Evolutionary conservation across 1,284 basidiomycete species (phyloP).

Genomic region (Tranzscheliella williamsii): DNA sequence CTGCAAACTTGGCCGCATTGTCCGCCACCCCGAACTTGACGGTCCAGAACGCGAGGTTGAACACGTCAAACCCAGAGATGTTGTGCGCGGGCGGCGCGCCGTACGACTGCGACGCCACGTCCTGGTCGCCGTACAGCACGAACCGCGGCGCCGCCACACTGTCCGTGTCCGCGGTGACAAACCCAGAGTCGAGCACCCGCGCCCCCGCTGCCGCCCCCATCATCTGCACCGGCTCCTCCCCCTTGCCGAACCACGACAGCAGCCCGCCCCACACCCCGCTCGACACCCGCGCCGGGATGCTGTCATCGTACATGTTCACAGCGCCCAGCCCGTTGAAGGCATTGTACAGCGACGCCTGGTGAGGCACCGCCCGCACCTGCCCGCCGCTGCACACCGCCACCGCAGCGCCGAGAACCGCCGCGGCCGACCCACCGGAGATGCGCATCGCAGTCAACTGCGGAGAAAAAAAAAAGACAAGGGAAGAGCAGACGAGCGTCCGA

Average conservation of each 20-base stretch:
- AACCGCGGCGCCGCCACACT: constrained; percentile 25
- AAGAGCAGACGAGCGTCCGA: no score
- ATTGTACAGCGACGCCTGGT: constrained; percentile 32
- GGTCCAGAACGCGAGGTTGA: constrained; percentile 65
- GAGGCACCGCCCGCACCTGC: constrained; percentile 25
- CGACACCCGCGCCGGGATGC: constrained; percentile 26
- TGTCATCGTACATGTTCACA: constrained; percentile 35
- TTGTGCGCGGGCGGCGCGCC: constrained; percentile 31
- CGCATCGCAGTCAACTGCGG: no score
- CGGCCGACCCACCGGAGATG: no score
- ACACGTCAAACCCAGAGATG: constrained; percentile 60
- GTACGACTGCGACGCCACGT: constrained; percentile 22
- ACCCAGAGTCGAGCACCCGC: constrained; percentile 25
- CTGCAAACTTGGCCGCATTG: constrained; percentile 47
- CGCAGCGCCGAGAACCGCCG: no score
- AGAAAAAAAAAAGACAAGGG: no score
- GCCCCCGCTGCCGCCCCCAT: constrained; percentile 22
- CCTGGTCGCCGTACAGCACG: constrained; percentile 36
- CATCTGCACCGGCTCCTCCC: constrained; percentile 11
- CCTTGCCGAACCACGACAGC: constrained; percentile 18
- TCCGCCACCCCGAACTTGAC: constrained; percentile 57
- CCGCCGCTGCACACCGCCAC: no score
- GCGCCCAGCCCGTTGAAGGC: constrained; percentile 26
- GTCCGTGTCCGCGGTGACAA: constrained; percentile 31
- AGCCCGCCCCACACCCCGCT: constrained; percentile 19